Evolutionary conservation across 768 basidiomycete species (phyloP), one percentile per base, ranked within the genome.

Genomic region (Candolleomyces aberdarensis): DNA sequence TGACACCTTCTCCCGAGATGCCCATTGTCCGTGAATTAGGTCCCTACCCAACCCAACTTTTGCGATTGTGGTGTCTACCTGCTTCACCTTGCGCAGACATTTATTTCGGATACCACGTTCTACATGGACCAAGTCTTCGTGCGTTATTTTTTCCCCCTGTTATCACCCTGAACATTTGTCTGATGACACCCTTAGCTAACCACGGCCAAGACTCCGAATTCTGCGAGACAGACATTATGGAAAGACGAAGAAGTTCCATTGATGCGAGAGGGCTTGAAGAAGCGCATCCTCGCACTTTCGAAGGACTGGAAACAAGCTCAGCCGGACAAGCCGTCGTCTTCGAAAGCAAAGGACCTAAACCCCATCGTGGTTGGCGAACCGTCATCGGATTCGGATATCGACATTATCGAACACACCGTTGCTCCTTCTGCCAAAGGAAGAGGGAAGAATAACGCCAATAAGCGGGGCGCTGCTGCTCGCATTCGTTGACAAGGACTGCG

Each of bases 11-110:
- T 5, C 36, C 36, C 26, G 51, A 41, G 39, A n/a, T 22, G 52
- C 32, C 32, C 17, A 61, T 40, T 49, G 14, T 43, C 26, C 50
- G n/a, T 50, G 44, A 2, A 36, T 15, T 50, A 96, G 93, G 92
- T 95, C 3, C 96, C 96, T 3, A 76, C 78, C 22, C 97, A 99
- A 69, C 85, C 86, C 15, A 98, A 98, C 69, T 92, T 79, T 64
- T 92, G 88, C 68, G 96, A 98, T 71, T 99, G 97, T 65, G 97
- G 97, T 6, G 71, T 97, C 31, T 99, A 92, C 71, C 80, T 98
- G 13, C 77, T 98, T 11, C 94, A 98, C 68, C 93, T 93, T 55
- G 90, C 88, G 8, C 78, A 86, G 65, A 85, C 83, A 0, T 92
- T 98, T 69, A 83, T 97, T 72, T 74, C 69, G 8, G 74, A 89